Percentiles rank a stretch among this genome's conserved stretches.
Conservation (phyloP, 164 flowering plant species). For the Magnolia kwangsiensis region DNA sequence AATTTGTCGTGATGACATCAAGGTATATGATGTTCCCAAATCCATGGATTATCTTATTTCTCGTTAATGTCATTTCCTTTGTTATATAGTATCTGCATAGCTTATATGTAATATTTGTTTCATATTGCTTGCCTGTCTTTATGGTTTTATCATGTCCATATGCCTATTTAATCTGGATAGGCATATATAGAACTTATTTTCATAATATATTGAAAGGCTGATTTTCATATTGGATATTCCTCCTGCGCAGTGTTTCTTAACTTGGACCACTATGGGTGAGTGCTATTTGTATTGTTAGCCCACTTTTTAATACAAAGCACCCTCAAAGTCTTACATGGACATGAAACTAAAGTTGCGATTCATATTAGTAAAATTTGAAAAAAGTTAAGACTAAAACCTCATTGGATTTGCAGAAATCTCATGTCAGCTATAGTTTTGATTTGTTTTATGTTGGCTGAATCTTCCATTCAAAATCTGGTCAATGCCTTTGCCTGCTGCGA, state of each 20-base stretch:
- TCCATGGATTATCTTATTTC: not conserved
- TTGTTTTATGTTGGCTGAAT: too few species aligned
- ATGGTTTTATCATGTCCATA: not conserved
- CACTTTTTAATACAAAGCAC: not conserved
- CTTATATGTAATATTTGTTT: not conserved
- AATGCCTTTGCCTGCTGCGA: too few species aligned
- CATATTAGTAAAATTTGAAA: too few species aligned
- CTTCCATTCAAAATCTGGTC: too few species aligned
- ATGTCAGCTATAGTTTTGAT: too few species aligned
- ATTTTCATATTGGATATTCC: not conserved
- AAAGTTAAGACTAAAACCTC: too few species aligned
- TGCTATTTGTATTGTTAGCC: not conserved
- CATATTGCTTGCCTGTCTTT: not conserved
- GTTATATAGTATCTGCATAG: not conserved
- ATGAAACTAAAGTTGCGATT: too few species aligned
- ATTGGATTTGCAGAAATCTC: too few species aligned
- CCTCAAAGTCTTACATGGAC: too few species aligned
- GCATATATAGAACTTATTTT: not conserved
- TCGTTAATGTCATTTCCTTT: not conserved
- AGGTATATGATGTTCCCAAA: constrained; percentile 37
- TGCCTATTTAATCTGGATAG: not conserved
- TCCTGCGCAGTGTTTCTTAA: not conserved
- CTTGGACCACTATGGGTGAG: not conserved
- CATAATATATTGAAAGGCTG: not conserved
- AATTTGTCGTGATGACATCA: constrained; percentile 79